A percentile compares a stretch with the other conserved stretches of the same genome.
Evolutionary conservation across 805 yeast genomes (phyloP).

Genomic region (Suhomyces pyralidae): DNA sequence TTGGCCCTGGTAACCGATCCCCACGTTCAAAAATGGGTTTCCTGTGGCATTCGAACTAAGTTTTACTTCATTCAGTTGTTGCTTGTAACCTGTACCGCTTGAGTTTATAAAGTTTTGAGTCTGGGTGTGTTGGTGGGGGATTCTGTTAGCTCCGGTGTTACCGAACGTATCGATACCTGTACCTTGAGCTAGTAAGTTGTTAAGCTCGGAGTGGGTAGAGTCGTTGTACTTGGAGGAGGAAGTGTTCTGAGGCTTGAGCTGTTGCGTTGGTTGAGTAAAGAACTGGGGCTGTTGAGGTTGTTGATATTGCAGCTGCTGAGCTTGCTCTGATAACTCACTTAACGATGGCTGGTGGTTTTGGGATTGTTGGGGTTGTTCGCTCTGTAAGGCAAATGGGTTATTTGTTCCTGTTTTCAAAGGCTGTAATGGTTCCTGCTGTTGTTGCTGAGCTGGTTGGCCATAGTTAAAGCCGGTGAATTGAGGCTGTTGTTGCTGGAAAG

Average conservation of each 20-base stretch:
- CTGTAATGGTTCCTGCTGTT: conserved; percentile 36
- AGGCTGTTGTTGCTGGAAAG: conserved; percentile 32
- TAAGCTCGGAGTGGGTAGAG: conserved; percentile 60
- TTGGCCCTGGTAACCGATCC: conserved; percentile 41
- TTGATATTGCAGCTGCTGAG: conserved; percentile 23
- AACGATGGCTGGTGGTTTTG: conserved; percentile 20
- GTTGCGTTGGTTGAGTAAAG: conserved; percentile 21
- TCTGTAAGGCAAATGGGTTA: conserved; percentile 66
- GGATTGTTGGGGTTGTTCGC: conserved; percentile 18
- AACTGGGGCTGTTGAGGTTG: conserved; percentile 12
- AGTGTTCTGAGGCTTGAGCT: conserved; percentile 25
- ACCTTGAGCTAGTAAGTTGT: conserved; percentile 75
- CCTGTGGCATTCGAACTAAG: conserved; percentile 41
- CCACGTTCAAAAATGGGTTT: conserved; percentile 64
- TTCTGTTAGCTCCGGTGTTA: conserved; percentile 75
- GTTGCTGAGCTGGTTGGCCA: conserved; percentile 28
- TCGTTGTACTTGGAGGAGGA: conserved; percentile 37
- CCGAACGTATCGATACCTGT: conserved; percentile 94
- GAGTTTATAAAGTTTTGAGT: conserved; percentile 81
- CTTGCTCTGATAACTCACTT: conserved; percentile 28
- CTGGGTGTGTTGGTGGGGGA: conserved; percentile 90
- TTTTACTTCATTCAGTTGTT: conserved; percentile 34
- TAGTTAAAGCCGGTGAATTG: conserved; percentile 30
- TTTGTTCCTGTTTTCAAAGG: conserved; percentile 71
- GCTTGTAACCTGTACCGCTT: conserved; percentile 78